phyloP scores from a whole-genome alignment of 1,139 yeast genomes.

The Pichia sp. region DNA sequence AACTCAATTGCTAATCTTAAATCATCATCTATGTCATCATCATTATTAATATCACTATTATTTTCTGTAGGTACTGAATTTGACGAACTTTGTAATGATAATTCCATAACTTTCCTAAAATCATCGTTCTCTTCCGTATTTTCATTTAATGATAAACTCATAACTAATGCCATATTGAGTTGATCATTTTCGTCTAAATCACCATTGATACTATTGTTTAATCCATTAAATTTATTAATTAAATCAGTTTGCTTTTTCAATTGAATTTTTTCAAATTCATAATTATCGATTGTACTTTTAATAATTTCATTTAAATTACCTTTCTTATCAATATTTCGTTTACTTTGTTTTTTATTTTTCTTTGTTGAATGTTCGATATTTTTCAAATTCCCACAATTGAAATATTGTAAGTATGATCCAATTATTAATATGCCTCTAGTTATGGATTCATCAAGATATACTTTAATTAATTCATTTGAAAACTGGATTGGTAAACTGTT shows the following conservation, averaged over 20 bases:
- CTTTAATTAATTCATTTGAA: conserved; percentile 4
- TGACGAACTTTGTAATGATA: conserved; percentile 2
- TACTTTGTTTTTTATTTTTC: neutral
- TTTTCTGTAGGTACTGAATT: conserved; percentile 1
- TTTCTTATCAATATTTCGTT: conserved; percentile 9
- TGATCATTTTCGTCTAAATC: conserved; percentile 21
- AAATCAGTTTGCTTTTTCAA: conserved; percentile 11
- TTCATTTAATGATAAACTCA: conserved; percentile 15
- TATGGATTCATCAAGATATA: conserved; percentile 32
- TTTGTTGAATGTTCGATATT: neutral
- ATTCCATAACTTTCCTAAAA: conserved; percentile 8
- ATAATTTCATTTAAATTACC: conserved; percentile 11
- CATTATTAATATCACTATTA: neutral
- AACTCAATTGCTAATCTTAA: conserved; percentile 21
- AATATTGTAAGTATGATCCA: conserved; percentile 55
- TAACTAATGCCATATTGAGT: conserved; percentile 14
- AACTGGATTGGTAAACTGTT: conserved; percentile 3
- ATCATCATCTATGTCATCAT: conserved; percentile 17
- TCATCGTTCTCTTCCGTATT: conserved; percentile 25
- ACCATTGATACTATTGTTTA: neutral
- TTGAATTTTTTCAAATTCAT: conserved; percentile 9
- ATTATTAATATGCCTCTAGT: conserved; percentile 46
- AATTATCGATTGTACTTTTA: conserved; percentile 12
- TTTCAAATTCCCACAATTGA: conserved; percentile 49
- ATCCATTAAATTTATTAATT: conserved; percentile 17